phyloP scores from a whole-genome alignment of 2,329 filamentous ascomycete species.

The Triangularia verruculosa region DNA sequence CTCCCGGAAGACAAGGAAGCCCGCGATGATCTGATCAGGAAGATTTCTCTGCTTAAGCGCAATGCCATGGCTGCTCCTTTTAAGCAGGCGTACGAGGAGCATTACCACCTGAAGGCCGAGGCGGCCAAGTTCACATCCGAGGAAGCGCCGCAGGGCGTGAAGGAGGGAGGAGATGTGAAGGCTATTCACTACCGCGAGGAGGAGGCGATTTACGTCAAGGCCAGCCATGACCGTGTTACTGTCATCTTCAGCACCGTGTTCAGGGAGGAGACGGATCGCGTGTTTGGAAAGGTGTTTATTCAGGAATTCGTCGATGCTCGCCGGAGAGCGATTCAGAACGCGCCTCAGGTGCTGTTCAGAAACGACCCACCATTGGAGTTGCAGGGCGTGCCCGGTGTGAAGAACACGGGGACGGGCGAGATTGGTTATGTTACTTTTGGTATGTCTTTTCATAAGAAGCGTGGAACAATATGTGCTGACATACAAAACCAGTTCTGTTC shows the following conservation, averaged over 20 bases:
- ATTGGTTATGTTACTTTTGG: conserved; percentile 98
- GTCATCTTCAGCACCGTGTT: conserved; percentile 99
- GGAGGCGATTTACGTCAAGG: conserved; percentile 98
- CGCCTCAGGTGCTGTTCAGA: conserved; percentile 93
- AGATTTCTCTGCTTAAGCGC: conserved; percentile 89
- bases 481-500: conserved; percentile 71
- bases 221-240: conserved; percentile 93
- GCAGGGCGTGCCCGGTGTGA: conserved; percentile 80
- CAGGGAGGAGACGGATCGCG: conserved; percentile 92
- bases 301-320: conserved; percentile 98
- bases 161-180: conserved; percentile 88
- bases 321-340: conserved; percentile 93
- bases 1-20: conserved; percentile 80
- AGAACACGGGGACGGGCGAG: conserved; percentile 72
- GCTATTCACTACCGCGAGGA: conserved; percentile 98
- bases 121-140: conserved; percentile 91
- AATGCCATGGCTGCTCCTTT: conserved; percentile 99
- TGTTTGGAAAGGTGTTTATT: conserved; percentile 97
- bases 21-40: conserved; percentile 79
- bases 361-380: conserved; percentile 93
- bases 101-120: conserved; percentile 80
- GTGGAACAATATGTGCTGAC: not conserved
- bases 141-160: conserved; percentile 84
- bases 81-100: conserved; percentile 92
- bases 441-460: conserved; percentile 43